Percentiles rank a stretch among this genome's conserved stretches.
Evolutionary conservation across 2,329 filamentous ascomycete genomes (phyloP).

Genomic region (Fusarium sororula): DNA sequence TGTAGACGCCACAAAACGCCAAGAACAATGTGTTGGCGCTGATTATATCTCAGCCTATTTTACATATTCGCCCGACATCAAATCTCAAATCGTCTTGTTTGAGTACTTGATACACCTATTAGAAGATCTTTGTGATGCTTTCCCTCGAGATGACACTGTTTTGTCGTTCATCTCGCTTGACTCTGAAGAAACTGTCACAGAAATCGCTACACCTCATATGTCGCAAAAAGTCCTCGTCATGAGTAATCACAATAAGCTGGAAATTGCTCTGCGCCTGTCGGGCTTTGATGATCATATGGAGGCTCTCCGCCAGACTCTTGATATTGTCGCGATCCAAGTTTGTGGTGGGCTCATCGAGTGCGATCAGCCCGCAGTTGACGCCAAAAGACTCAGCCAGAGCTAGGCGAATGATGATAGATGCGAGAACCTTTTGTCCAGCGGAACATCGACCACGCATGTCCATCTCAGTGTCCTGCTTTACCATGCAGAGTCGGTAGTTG

Average conservation of each 20-base stretch:
- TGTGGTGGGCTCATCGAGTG: slow-evolving; percentile 96
- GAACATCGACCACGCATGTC: slow-evolving; percentile 99
- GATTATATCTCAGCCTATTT: neutral
- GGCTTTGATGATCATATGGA: slow-evolving; percentile 87
- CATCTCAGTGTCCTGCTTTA: slow-evolving; percentile 97
- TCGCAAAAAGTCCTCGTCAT: slow-evolving; percentile 94
- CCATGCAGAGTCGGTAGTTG: slow-evolving; percentile 98
- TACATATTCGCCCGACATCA: neutral
- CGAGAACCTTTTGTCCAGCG: slow-evolving; percentile 95
- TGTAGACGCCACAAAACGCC: slow-evolving; percentile 7
- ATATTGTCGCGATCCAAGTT: slow-evolving; percentile 98
- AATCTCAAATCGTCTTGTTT: neutral
- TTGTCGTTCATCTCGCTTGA: slow-evolving; percentile 83
- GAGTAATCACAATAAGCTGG: slow-evolving; percentile 97
- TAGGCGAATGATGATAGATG: slow-evolving; percentile 95
- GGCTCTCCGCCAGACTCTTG: slow-evolving; percentile 81
- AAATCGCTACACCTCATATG: slow-evolving; percentile 96
- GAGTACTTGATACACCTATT: neutral
- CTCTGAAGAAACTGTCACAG: slow-evolving; percentile 89
- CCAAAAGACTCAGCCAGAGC: slow-evolving; percentile 97
- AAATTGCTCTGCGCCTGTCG: slow-evolving; percentile 91
- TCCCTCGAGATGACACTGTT: slow-evolving; percentile 85
- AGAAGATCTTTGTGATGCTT: slow-evolving; percentile 63
- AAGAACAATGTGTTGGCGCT: neutral
- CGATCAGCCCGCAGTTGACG: slow-evolving; percentile 93